Evolutionary conservation across 148 eudicot species (phyloP).

Genomic region (Camellia japonica): DNA sequence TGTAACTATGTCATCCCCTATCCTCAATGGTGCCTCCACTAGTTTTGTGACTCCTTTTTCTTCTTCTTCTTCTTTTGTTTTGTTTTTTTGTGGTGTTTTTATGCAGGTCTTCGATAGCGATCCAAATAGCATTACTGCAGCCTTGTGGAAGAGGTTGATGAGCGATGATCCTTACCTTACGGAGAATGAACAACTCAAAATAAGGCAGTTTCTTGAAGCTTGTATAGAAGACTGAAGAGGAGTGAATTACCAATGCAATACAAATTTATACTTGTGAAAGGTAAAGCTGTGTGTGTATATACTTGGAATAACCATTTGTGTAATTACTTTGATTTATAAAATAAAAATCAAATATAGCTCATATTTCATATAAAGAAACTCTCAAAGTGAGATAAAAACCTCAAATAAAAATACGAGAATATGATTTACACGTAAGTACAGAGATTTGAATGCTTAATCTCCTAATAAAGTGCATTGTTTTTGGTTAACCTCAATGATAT

Average conservation of each 20-base stretch:
- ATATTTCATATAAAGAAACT: no score
- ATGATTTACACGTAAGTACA: no score
- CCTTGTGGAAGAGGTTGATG: slow-evolving; percentile 50
- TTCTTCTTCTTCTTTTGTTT: not conserved
- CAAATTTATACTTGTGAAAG: not conserved
- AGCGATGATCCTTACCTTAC: slow-evolving; percentile 65
- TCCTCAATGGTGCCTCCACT: no score
- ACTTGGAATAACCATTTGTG: not conserved
- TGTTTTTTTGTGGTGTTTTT: not conserved
- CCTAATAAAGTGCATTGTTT: no score
- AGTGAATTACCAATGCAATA: slow-evolving; percentile 16
- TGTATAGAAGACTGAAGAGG: slow-evolving; percentile 23
- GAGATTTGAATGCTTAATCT: no score
- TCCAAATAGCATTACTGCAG: slow-evolving; percentile 48
- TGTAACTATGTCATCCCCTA: no score
- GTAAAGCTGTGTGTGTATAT: not conserved
- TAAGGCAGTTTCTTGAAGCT: slow-evolving; percentile 61
- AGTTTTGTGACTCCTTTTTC: no score
- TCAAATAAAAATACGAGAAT: no score
- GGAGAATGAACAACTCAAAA: slow-evolving; percentile 40
- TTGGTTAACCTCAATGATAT: no score
- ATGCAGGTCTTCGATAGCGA: slow-evolving; percentile 53
- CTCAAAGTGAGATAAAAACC: no score
- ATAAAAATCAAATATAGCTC: no score
- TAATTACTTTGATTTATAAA: no score